Conservation (phyloP, 169 alveolate genomes). For the Plasmodium blacklocki region DNA sequence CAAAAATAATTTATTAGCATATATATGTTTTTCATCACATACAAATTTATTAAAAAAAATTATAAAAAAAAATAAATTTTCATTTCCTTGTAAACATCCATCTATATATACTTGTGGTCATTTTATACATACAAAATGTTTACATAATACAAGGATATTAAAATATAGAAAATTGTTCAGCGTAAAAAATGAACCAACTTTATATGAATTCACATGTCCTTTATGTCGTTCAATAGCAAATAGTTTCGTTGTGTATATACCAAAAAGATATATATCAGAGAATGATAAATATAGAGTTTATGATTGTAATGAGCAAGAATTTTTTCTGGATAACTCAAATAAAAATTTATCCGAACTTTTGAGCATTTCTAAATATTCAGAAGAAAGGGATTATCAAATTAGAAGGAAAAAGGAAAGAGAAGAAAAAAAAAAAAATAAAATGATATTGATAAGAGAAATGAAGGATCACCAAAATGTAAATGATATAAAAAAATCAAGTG, state of each 20-base stretch:
- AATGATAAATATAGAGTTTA: conserved; percentile 27
- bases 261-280: conserved; percentile 42
- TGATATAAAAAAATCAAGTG: too few species aligned
- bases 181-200: conserved; percentile 26
- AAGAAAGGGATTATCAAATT: neutral
- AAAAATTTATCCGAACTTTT: conserved; percentile 36
- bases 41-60: conserved; percentile 52
- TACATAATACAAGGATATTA: conserved; percentile 54
- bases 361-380: neutral
- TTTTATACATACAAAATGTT: conserved; percentile 52
- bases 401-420: neutral
- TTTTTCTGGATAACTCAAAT: conserved; percentile 33
- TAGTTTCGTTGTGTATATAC: conserved; percentile 56
- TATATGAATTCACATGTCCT: conserved; percentile 62
- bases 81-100: conserved; percentile 64
- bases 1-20: conserved; percentile 43
- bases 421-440: neutral
- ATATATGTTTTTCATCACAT: conserved; percentile 66
- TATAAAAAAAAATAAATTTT: conserved; percentile 60
- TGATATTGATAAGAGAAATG: neutral
- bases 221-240: conserved; percentile 66
- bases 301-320: conserved; percentile 39
- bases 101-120: conserved; percentile 71
- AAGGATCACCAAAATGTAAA: neutral
- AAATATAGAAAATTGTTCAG: conserved; percentile 12